Evolutionary conservation across 225 moss, liverwort and hornwort species (phyloP).

Genomic region (Sphagnum contortum): DNA sequence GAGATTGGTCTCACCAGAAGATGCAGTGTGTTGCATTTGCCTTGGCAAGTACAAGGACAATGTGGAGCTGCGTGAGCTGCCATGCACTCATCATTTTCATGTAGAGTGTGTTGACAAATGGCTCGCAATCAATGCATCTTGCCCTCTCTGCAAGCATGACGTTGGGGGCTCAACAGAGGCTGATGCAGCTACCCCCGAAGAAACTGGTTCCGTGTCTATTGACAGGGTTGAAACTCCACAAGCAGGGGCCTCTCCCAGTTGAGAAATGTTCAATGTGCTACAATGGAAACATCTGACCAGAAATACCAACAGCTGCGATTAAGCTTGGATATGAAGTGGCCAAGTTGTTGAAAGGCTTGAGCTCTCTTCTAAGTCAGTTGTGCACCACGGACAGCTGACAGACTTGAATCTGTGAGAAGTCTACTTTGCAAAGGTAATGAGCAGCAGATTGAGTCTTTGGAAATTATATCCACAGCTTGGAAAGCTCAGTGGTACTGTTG

Average conservation of each 20-base stretch:
- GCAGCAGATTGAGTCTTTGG: too few species aligned
- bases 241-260: too few species aligned
- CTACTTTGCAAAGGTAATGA: too few species aligned
- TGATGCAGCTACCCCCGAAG: conserved; percentile 4
- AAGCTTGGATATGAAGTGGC: not conserved
- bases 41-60: conserved; percentile 40
- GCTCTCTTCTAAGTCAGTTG: not conserved
- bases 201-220: conserved; percentile 9
- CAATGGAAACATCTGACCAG: not conserved
- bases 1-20: conserved; percentile 36
- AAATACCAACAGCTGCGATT: conserved; percentile 2
- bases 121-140: conserved; percentile 48
- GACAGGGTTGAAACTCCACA: conserved; percentile 5
- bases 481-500: too few species aligned
- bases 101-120: conserved; percentile 50
- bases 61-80: conserved; percentile 39
- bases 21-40: conserved; percentile 33
- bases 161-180: conserved; percentile 16
- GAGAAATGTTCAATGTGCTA: not conserved
- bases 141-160: conserved; percentile 53
- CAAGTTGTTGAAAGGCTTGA: conserved; percentile 1
- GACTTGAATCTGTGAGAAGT: too few species aligned
- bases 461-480: too few species aligned
- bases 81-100: conserved; percentile 48
- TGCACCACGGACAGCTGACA: too few species aligned